Evolutionary conservation across 1,284 basidiomycete species (phyloP), one percentile per base, ranked within the genome.

Genomic region (Exobasidium rhododendri): DNA sequence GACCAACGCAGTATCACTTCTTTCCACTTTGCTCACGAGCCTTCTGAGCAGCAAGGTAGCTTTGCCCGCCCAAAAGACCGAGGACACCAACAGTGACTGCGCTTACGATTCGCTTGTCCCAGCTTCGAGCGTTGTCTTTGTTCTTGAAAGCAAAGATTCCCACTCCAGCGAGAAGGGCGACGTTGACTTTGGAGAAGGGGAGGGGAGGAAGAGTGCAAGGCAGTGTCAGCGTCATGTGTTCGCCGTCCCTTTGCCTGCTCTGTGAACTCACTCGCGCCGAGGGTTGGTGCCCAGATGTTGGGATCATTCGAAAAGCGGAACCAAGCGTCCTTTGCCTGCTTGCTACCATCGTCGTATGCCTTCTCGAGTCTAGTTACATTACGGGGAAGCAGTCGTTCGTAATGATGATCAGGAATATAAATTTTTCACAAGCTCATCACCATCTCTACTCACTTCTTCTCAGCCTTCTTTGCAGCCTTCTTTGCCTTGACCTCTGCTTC

Each of bases 61-160:
- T 61, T 56, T 77, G 69, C 49, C 66, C 73, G 24, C 77, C 77
- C 35, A 79, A 58, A 49, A 79, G 55, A 49, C 66, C 65, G 17
- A 68, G 66, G 22, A 77, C 49, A 28, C 75, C 77, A 32, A 77
- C 74, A 10, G 65, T 63, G 49, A 65, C 63, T 30, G 75, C 74
- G 45, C 62, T 68, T 30, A 79, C 29, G n/a, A 78, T 54, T 24
- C 69, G 58, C 24, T 67, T 61, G 65, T 79, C 77, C 63, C 67
- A 72, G 14, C 64, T 56, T 56, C 69, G 59, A 31, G 69, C 66
- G 57, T 77, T 53, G 49, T 73, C 69, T 66, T 68, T 65, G 67
- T 75, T 67, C 40, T 65, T 68, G 75, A 78, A 79, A 13, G 71
- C 77, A 58, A 69, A 75, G 61, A 74, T 56, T 30, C 77, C 76